A percentile compares a stretch with the other conserved stretches of the same genome.
Conservation (phyloP, 352 stramenopile species). For the Globisporangium radiosum region DNA sequence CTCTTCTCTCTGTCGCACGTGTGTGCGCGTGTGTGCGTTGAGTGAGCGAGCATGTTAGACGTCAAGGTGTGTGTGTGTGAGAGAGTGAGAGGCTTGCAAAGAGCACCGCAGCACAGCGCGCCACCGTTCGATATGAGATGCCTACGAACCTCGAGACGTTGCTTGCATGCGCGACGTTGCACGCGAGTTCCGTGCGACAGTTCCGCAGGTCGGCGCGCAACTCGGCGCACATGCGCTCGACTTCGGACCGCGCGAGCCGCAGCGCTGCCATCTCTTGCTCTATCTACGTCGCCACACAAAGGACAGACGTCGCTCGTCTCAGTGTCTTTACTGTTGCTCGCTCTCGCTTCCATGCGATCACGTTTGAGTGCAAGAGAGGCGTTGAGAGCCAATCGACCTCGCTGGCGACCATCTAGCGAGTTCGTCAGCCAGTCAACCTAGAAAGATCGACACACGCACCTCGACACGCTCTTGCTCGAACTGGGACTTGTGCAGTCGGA, state of each 20-base stretch:
- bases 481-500: slow-evolving; percentile 48
- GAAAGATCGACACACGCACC: slow-evolving; percentile 14
- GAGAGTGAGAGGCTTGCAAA: too few relatives aligned
- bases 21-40: slow-evolving; percentile 1
- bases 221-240: slow-evolving; percentile 40
- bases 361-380: background rate
- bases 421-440: too few relatives aligned
- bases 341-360: too few relatives aligned
- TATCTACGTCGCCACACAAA: slow-evolving; percentile 4
- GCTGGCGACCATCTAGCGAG: too few relatives aligned
- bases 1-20: slow-evolving; percentile 33
- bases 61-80: too few relatives aligned
- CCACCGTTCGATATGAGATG: too few relatives aligned
- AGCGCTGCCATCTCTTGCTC: slow-evolving; percentile 43
- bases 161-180: slow-evolving; percentile 34
- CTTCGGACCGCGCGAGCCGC: slow-evolving; percentile 28
- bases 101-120: too few relatives aligned
- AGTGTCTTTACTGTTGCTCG: slow-evolving; percentile 11
- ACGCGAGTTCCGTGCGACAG: slow-evolving; percentile 47
- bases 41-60: too few relatives aligned
- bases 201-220: slow-evolving; percentile 36
- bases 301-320: too few relatives aligned
- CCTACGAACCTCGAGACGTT: slow-evolving; percentile 33
- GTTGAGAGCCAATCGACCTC: too few relatives aligned
- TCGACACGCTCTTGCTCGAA: slow-evolving; percentile 38